A percentile compares a stretch with the other conserved stretches of the same genome.
These are phyloP conservation scores for Neophaeococcomyces mojaviensis DNA, from an alignment of 2,329 filamentous ascomycete species.

Conservation along the genomic window DNA sequence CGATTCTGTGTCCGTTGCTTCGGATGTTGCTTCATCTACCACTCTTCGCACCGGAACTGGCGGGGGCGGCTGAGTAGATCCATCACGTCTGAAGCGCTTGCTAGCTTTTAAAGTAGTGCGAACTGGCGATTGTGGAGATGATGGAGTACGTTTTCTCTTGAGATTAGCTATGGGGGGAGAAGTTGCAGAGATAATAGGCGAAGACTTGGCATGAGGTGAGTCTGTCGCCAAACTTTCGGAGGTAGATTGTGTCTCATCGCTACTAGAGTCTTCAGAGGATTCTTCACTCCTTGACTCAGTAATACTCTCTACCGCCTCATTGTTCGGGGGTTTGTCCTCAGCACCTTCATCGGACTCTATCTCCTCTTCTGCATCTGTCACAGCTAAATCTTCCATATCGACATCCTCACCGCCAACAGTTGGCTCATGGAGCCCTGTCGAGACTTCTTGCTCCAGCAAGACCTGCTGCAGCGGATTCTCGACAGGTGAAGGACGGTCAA, in stretches of 20 bases:
- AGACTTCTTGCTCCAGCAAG: not conserved
- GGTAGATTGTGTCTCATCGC: not conserved
- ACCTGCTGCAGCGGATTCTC: too few relatives aligned
- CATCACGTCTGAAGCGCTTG: not conserved
- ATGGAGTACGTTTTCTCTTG: not conserved
- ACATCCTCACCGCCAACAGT: not conserved
- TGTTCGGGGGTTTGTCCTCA: not conserved
- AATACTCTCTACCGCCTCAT: not conserved
- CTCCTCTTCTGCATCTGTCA: conserved; percentile 3
- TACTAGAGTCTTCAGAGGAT: not conserved
- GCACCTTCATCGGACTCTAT: not conserved
- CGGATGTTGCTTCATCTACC: too few relatives aligned
- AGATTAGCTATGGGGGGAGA: not conserved
- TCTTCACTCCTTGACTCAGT: not conserved
- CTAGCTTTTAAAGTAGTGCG: not conserved
- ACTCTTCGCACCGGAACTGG: too few relatives aligned
- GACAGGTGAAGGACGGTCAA: not conserved
- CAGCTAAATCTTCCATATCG: not conserved
- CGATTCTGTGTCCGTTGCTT: too few relatives aligned
- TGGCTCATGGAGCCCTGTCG: not conserved
- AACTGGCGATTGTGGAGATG: not conserved
- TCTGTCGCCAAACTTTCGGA: not conserved
- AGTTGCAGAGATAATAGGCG: not conserved
- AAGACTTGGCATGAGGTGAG: not conserved
- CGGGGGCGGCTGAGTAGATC: not conserved